These are phyloP conservation scores for Talaromyces stipitatus DNA, from an alignment of 495 filamentous ascomycete species.

Conservation along the genomic window DNA sequence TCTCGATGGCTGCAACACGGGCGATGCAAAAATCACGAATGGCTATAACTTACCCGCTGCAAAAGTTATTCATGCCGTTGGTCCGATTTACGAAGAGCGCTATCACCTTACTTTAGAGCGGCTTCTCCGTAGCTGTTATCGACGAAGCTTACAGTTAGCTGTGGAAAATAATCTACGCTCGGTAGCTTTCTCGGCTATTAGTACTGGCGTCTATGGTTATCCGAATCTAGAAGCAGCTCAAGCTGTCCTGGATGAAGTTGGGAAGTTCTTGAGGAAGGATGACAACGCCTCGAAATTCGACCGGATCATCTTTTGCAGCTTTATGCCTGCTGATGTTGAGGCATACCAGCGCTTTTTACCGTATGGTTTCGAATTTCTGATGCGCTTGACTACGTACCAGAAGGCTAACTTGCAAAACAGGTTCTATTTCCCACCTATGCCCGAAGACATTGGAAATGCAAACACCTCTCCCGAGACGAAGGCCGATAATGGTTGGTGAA, in stretches of 20 bases:
- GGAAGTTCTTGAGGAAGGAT: conserved; percentile 56
- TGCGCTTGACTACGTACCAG: background rate
- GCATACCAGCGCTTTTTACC: conserved; percentile 65
- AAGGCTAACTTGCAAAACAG: conserved; percentile 10
- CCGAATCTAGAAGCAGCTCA: conserved; percentile 64
- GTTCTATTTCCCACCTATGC: conserved; percentile 9
- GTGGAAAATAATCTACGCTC: conserved; percentile 54
- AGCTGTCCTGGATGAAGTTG: conserved; percentile 60
- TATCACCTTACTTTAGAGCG: conserved; percentile 32
- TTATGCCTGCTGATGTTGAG: conserved; percentile 64
- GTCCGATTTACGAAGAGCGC: conserved; percentile 61
- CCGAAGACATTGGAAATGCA: conserved; percentile 11
- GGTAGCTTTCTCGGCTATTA: conserved; percentile 77
- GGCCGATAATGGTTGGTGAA: conserved; percentile 9
- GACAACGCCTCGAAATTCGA: conserved; percentile 50
- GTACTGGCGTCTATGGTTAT: conserved; percentile 88
- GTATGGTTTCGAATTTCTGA: conserved; percentile 41
- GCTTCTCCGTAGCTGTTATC: conserved; percentile 65
- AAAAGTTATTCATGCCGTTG: conserved; percentile 84
- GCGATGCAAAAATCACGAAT: conserved; percentile 73
- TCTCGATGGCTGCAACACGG: conserved; percentile 66
- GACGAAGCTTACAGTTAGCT: conserved; percentile 63
- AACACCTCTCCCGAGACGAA: conserved; percentile 1
- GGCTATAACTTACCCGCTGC: conserved; percentile 69
- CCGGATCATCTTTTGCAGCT: conserved; percentile 73